Evolutionary conservation across 768 basidiomycete species (phyloP).

Genomic region (Pleurotus ostreatus): DNA sequence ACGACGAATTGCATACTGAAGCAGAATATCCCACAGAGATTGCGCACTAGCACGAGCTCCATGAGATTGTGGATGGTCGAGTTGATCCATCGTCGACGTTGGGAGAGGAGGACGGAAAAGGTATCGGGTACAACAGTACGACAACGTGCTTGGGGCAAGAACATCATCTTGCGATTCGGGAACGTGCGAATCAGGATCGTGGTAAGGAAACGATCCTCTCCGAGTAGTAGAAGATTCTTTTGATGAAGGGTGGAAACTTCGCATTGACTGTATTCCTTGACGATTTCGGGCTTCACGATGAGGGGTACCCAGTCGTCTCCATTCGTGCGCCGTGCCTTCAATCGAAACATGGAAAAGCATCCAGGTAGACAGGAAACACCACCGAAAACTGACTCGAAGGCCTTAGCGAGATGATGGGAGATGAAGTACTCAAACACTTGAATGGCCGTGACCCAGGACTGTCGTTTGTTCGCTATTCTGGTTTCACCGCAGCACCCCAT

Average conservation of each 20-base stretch:
- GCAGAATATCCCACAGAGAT: constrained; percentile 98
- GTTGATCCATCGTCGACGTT: constrained; percentile 99
- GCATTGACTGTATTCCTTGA: constrained; percentile 93
- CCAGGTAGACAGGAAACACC: constrained; percentile 99
- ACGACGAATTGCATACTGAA: constrained; percentile 99
- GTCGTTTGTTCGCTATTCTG: constrained; percentile 95
- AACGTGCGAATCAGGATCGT: constrained; percentile 95
- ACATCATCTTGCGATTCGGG: constrained; percentile 99
- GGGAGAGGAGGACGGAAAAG: constrained; percentile 88
- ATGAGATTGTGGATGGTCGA: constrained; percentile 99
- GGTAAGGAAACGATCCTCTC: constrained; percentile 98
- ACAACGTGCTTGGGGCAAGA: constrained; percentile 93
- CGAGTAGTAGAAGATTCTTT: constrained; percentile 93
- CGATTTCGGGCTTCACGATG: constrained; percentile 94
- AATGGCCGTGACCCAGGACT: constrained; percentile 97
- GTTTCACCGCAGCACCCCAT: constrained; percentile 99
- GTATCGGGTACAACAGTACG: constrained; percentile 96
- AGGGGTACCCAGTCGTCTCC: constrained; percentile 98
- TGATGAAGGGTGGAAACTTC: constrained; percentile 94
- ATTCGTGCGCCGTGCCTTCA: constrained; percentile 84
- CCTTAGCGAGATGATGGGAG: constrained; percentile 96
- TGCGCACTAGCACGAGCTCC: constrained; percentile 95
- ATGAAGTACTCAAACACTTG: constrained; percentile 99
- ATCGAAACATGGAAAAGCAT: constrained; percentile 99
- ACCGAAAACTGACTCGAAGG: constrained; percentile 98